phyloP scores from a whole-genome alignment of 208 protist species.

The Trypanosoma lewisi region DNA sequence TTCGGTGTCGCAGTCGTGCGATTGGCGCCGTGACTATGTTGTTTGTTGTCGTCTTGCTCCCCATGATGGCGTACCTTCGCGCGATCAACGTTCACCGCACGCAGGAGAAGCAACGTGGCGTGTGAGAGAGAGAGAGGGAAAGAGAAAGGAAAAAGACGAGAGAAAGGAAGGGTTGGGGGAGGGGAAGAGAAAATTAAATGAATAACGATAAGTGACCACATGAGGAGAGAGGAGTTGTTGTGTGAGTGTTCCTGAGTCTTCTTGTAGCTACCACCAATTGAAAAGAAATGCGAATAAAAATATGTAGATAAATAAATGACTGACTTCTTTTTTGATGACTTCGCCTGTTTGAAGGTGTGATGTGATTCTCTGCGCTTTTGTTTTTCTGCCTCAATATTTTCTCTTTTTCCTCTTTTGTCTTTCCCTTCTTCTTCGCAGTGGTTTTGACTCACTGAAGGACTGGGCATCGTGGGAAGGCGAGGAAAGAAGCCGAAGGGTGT shows the following conservation, averaged over 20 bases:
- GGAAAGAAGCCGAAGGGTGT: not conserved
- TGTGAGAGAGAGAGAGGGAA: conserved; percentile 23
- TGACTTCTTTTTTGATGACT: too few species aligned
- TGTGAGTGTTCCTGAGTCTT: too few species aligned
- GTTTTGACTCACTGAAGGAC: not conserved
- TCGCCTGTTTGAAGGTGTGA: too few species aligned
- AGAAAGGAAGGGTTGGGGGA: too few species aligned
- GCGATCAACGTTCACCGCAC: conserved; percentile 57
- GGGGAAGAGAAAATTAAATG: too few species aligned
- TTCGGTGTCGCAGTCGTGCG: conserved; percentile 70
- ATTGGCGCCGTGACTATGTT: conserved; percentile 62
- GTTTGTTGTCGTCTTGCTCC: conserved; percentile 64
- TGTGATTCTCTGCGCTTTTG: not conserved
- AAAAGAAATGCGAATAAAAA: too few species aligned
- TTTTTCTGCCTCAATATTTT: not conserved
- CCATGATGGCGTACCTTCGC: conserved; percentile 58
- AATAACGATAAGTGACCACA: too few species aligned
- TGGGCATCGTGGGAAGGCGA: conserved; percentile 29
- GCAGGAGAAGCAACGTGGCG: conserved; percentile 65
- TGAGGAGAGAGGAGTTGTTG: too few species aligned
- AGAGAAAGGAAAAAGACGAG: too few species aligned
- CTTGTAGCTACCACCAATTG: too few species aligned
- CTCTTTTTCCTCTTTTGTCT: conserved; percentile 12
- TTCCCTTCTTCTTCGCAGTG: conserved; percentile 23
- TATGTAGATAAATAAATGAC: too few species aligned